Percentiles rank a stretch among this genome's conserved stretches.
Evolutionary conservation across 495 filamentous ascomycete species (phyloP).

Genomic region (Daldinia concentrica): DNA sequence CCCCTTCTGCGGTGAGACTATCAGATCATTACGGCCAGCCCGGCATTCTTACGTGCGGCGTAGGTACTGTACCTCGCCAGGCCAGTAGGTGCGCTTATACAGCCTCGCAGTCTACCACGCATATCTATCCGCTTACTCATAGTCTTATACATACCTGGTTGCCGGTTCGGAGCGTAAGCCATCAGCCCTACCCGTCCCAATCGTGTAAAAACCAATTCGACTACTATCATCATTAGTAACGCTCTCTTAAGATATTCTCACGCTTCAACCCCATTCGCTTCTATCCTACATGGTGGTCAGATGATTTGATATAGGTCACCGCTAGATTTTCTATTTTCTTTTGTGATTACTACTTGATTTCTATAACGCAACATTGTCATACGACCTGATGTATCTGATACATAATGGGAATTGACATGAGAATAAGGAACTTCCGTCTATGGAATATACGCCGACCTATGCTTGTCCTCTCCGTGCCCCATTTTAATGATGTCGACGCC

Average conservation of each 20-base stretch:
- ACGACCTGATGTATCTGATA: background rate
- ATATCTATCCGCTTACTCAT: slow-evolving; percentile 13
- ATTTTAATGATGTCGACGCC: background rate
- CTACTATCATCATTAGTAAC: slow-evolving; percentile 19
- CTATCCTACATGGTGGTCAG: slow-evolving; percentile 34
- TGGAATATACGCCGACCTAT: slow-evolving; percentile 19
- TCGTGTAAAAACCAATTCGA: background rate
- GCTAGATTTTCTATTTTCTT: slow-evolving; percentile 10
- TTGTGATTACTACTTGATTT: background rate
- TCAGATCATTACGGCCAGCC: slow-evolving; percentile 2
- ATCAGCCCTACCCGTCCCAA: slow-evolving; percentile 20
- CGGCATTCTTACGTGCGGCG: slow-evolving; percentile 8
- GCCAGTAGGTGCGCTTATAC: background rate
- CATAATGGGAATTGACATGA: background rate
- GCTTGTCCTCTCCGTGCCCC: slow-evolving; percentile 1
- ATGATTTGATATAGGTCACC: slow-evolving; percentile 26
- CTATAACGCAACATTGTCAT: background rate
- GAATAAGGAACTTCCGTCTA: slow-evolving; percentile 9
- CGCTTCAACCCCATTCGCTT: slow-evolving; percentile 15
- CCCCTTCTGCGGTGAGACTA: slow-evolving; percentile 28
- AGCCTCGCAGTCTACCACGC: background rate
- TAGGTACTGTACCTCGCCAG: slow-evolving; percentile 21
- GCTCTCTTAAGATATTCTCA: slow-evolving; percentile 9
- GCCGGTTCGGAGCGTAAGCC: slow-evolving; percentile 16
- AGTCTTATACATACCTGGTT: background rate